phyloP scores from a whole-genome alignment of 208 protist species.

The Naegleria lovaniensis region DNA sequence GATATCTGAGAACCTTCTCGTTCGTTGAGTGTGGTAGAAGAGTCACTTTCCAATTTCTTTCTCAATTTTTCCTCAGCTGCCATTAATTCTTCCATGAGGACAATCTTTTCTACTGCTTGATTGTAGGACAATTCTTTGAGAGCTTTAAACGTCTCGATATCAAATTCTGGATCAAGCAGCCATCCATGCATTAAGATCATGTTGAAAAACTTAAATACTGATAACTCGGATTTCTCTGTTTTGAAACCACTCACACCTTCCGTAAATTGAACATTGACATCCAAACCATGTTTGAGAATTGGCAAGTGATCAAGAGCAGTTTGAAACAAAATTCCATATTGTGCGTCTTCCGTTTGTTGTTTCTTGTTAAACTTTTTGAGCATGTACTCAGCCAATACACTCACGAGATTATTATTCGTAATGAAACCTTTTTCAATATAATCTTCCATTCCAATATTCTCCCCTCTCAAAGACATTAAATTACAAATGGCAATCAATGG shows the following conservation, averaged over 20 bases:
- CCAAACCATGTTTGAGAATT: conserved; percentile 9
- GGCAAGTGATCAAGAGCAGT: background rate
- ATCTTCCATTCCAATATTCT: conserved; percentile 4
- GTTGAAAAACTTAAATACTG: background rate
- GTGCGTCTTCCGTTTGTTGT: background rate
- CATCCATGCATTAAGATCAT: conserved; percentile 19
- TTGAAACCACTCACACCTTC: background rate
- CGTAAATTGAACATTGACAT: conserved; percentile 26
- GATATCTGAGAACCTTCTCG: no score
- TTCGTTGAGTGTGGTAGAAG: background rate
- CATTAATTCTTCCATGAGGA: conserved; percentile 4
- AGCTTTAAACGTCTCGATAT: background rate
- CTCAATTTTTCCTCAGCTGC: background rate
- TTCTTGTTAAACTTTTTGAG: background rate
- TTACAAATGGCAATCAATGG: conserved; percentile 18
- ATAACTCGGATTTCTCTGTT: background rate
- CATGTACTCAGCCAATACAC: background rate
- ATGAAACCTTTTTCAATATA: background rate
- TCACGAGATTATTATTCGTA: background rate
- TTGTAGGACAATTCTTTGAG: background rate
- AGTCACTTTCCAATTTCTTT: background rate
- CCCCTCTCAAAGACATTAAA: background rate
- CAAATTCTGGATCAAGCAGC: conserved; percentile 11
- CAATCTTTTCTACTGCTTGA: conserved; percentile 19
- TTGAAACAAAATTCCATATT: background rate